A percentile compares a stretch with the other conserved stretches of the same genome.
Evolutionary conservation across 495 filamentous ascomycete species (phyloP).

Genomic region (Tuber aestivum): DNA sequence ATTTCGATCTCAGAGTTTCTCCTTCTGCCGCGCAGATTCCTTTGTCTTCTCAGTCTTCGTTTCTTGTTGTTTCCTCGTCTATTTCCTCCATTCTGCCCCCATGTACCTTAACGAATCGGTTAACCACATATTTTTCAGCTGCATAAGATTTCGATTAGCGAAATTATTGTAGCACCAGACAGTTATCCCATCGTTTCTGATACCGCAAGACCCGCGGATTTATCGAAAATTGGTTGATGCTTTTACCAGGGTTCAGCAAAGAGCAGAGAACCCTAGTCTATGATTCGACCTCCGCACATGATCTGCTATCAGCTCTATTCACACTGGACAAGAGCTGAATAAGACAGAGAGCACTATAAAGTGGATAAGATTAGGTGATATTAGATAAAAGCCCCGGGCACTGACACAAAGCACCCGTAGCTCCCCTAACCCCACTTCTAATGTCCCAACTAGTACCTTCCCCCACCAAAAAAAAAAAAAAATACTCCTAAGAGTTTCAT

Average conservation of each 20-base stretch:
- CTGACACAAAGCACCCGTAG: no score
- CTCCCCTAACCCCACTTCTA: no score
- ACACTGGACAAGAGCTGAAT: neutral
- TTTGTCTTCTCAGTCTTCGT: neutral
- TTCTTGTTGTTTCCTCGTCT: neutral
- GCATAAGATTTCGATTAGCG: neutral
- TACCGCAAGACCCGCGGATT: neutral
- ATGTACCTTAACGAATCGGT: neutral
- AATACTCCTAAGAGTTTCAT: no score
- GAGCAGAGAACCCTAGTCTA: neutral
- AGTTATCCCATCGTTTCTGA: neutral
- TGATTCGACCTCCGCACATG: neutral
- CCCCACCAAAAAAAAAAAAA: no score
- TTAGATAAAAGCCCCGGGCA: no score
- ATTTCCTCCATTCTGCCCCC: neutral
- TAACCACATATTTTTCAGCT: neutral
- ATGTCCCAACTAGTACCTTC: no score
- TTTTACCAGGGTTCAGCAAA: no score
- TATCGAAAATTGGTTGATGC: neutral
- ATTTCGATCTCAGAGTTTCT: neutral
- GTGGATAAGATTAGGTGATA: no score
- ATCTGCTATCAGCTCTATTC: neutral
- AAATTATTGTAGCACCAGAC: neutral
- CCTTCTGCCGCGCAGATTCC: neutral
- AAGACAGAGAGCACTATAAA: neutral